Base-by-base conservation (phyloP, 208 protist species). In the Leishmania aethiopica region DNA sequence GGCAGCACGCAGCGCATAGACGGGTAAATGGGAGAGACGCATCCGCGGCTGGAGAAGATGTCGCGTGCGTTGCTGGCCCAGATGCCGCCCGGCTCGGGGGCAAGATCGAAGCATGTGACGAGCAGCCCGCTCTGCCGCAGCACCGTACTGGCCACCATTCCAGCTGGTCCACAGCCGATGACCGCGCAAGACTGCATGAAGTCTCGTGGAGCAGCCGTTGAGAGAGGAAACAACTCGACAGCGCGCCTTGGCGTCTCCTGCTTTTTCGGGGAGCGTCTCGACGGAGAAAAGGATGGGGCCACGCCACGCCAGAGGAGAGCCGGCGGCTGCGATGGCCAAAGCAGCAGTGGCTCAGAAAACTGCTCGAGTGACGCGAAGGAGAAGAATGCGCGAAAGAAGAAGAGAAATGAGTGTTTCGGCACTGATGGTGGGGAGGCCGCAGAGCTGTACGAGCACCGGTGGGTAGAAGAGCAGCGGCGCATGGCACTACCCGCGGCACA, bases 101-200 rank as follows among this genome's bases (percentile, higher is more conserved):
- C 84, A 25, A 96, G 1, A 45, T 98, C 93, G 80, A 98, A 98
- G 86, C 95, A 96, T 1, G 95, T 98, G 45, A 98, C 95, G 10
- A 98, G 77, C 25, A 97, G 74, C 19, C 95, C 95, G 75, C 88
- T 88, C 75, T 94, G 93, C 1, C 93, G 91, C 53, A 98, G 87
- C 35, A 79, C 72, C 13, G 89, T 87, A 47, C 75, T 87, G n/a
- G 95, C 93, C 22, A 80, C 92, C 80, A 98, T 98, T 55, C 95
- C 95, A 22, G 95, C 93, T 3, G 95, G 89, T 7, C 95, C 95
- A 81, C 95, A 96, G 3, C 95, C 95, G 81, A 98, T 95, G 70
- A 98, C 93, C 6, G 93, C 93, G 71, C 93, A 96, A 10, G 95
- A 95, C 51, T 91, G 91, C 95, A 98, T 98, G 19, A 45, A 2